A percentile compares a stretch with the other conserved stretches of the same genome.
phyloP scores from a whole-genome alignment of 495 filamentous ascomycete genomes.

The Aspergillus sclerotiicarbonarius region DNA sequence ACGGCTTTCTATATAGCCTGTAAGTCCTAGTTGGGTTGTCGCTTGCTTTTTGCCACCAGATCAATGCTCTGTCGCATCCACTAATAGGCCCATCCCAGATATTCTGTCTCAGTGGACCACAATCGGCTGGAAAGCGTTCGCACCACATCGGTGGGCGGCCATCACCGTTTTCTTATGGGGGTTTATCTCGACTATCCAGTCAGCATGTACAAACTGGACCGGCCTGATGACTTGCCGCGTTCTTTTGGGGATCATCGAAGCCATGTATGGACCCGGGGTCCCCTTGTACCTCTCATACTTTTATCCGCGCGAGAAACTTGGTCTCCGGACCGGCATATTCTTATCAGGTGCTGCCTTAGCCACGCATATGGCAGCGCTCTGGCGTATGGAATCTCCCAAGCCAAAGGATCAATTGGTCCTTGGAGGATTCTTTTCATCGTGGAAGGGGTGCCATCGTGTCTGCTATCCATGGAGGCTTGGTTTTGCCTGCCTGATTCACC shows the following conservation, averaged over 20 bases:
- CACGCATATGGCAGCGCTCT: constrained; percentile 20
- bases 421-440: constrained; percentile 42
- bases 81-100: too few species aligned
- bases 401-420: constrained; percentile 20
- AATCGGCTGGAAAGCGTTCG: too few species aligned
- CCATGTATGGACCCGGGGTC: constrained; percentile 33
- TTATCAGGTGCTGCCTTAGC: constrained; percentile 18
- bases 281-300: constrained; percentile 34
- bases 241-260: constrained; percentile 22
- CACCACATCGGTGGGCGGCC: too few species aligned
- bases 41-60: too few species aligned
- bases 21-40: too few species aligned
- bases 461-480: constrained; percentile 13
- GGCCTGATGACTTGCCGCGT: constrained; percentile 20
- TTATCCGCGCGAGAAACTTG: constrained; percentile 18
- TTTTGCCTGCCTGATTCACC: constrained; percentile 19
- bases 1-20: too few species aligned
- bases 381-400: constrained; percentile 19
- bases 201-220: constrained; percentile 18
- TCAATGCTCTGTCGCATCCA: too few species aligned
- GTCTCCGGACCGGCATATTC: constrained; percentile 16
- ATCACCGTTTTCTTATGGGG: constrained; percentile 29
- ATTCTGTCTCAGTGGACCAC: too few species aligned
- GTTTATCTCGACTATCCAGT: constrained; percentile 27
- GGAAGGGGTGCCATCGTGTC: constrained; percentile 21